Conservation (phyloP, 805 yeast species). For the Wickerhamiella domercqiae region DNA sequence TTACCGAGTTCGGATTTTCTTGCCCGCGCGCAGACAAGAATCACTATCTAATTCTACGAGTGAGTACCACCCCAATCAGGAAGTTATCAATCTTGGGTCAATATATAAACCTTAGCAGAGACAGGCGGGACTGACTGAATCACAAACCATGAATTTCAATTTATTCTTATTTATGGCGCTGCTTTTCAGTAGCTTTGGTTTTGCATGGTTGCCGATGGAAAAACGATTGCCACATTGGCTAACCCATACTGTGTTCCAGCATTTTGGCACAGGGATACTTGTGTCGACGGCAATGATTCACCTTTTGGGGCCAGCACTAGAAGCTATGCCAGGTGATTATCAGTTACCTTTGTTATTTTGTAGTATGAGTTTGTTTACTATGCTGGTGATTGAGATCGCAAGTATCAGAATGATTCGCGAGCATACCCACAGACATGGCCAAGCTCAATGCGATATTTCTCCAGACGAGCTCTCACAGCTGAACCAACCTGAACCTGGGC, state of each 20-base stretch:
- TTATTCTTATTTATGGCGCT: background rate
- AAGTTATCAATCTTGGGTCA: no score
- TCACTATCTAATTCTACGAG: no score
- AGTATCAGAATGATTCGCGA: conserved; percentile 2
- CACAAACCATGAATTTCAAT: no score
- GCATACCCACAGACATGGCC: conserved; percentile 1
- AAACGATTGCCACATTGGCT: conserved; percentile 1
- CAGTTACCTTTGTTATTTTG: conserved; percentile 9
- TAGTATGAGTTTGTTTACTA: conserved; percentile 4
- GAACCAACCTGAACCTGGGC: background rate
- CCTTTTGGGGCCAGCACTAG: conserved; percentile 27
- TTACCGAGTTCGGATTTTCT: no score
- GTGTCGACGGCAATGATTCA: conserved; percentile 60
- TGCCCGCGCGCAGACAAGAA: no score
- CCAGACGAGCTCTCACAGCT: background rate
- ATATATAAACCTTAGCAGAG: no score
- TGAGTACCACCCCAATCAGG: no score
- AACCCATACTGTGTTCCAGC: conserved; percentile 13
- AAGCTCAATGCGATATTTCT: background rate
- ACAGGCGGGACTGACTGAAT: no score
- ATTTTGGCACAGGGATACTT: conserved; percentile 62
- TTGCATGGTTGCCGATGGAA: conserved; percentile 4
- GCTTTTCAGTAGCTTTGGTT: background rate
- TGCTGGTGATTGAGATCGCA: conserved; percentile 4
- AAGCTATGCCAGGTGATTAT: conserved; percentile 4